A percentile compares a stretch with the other conserved stretches of the same genome.
Conservation (phyloP, 1,139 yeast genomes). For the Insectozyma bohioensis region DNA sequence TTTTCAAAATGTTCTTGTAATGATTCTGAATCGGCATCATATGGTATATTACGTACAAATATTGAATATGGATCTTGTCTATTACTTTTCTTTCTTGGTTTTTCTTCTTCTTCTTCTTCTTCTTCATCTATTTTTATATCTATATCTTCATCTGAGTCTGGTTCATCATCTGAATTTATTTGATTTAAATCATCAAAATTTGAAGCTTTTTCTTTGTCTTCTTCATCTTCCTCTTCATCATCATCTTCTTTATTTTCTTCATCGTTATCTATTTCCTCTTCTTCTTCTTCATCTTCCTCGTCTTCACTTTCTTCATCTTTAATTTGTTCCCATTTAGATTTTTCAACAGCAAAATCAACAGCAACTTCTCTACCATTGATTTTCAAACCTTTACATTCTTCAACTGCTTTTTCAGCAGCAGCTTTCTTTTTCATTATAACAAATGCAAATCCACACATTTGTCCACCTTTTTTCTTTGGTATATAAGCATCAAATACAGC, state of each 20-base stretch:
- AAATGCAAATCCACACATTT: constrained; percentile 93
- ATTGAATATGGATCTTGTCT: constrained; percentile 69
- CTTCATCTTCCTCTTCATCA: constrained; percentile 31
- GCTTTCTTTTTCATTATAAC: constrained; percentile 82
- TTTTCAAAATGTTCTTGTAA: constrained; percentile 66
- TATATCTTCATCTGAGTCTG: constrained; percentile 22
- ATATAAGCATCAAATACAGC: constrained; percentile 86
- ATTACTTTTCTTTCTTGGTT: constrained; percentile 44
- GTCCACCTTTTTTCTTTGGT: constrained; percentile 85
- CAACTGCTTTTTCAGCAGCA: constrained; percentile 81
- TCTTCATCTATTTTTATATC: constrained; percentile 26
- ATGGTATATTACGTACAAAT: constrained; percentile 91
- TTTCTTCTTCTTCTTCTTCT: constrained; percentile 30
- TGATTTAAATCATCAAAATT: constrained; percentile 30
- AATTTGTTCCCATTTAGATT: constrained; percentile 68
- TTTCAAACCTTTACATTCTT: constrained; percentile 68
- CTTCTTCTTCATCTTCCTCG: constrained; percentile 31
- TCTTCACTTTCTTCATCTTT: constrained; percentile 43
- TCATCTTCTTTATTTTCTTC: constrained; percentile 25
- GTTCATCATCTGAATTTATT: constrained; percentile 31
- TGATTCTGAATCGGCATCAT: constrained; percentile 84
- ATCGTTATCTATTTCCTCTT: constrained; percentile 24
- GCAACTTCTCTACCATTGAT: constrained; percentile 92
- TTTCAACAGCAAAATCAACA: constrained; percentile 90
- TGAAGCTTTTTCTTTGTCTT: constrained; percentile 25